phyloP scores from a whole-genome alignment of 495 filamentous ascomycete species.

The Aspergillus ostianus region DNA sequence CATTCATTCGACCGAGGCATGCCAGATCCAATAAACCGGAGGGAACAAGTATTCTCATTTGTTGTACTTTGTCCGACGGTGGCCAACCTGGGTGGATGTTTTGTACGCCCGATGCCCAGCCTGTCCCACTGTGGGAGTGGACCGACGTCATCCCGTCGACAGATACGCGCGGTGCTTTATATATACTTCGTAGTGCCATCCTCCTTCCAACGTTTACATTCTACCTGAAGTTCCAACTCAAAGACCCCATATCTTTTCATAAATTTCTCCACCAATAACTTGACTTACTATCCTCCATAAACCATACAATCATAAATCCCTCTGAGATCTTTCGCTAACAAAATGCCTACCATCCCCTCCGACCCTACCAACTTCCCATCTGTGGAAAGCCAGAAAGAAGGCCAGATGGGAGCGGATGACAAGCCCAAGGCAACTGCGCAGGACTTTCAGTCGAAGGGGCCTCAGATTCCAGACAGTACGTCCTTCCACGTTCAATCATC shows the following conservation, averaged over 20 bases:
- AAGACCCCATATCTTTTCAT: neutral
- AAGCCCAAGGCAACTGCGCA: conserved; percentile 32
- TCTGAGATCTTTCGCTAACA: conserved; percentile 2
- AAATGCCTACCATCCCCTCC: conserved; percentile 38
- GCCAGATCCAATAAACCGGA: conserved; percentile 3
- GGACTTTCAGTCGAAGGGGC: conserved; percentile 45
- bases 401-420: conserved; percentile 22
- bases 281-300: neutral
- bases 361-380: conserved; percentile 27
- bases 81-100: neutral
- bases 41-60: neutral
- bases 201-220: neutral
- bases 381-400: conserved; percentile 22
- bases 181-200: neutral
- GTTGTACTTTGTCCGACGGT: neutral
- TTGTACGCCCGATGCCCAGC: neutral
- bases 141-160: conserved; percentile 6
- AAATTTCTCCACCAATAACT: neutral
- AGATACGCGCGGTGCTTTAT: neutral
- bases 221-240: neutral
- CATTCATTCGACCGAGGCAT: conserved; percentile 1
- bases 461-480: conserved; percentile 45
- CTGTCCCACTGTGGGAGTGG: neutral
- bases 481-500: neutral
- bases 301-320: neutral